Conservation (phyloP, 1,284 basidiomycete species). For the Ganoderma boninense region DNA sequence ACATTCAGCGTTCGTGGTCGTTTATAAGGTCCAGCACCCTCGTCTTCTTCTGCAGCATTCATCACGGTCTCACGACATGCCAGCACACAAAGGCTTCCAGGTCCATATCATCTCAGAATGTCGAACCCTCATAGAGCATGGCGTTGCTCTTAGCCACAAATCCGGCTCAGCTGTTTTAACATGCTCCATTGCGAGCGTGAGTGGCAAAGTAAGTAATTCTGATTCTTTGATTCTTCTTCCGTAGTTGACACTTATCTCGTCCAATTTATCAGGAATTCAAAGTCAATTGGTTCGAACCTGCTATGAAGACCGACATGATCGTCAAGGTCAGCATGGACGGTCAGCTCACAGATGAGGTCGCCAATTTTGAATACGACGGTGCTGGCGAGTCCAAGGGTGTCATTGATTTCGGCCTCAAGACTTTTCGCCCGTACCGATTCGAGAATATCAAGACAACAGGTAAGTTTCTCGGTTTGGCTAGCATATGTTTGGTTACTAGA, state of each 20-base stretch:
- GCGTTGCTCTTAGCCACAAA: not conserved
- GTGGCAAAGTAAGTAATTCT: not conserved
- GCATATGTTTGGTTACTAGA: not conserved
- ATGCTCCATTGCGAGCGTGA: slow-evolving; percentile 9
- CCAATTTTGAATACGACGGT: slow-evolving; percentile 8
- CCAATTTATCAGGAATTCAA: not conserved
- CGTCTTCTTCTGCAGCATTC: not conserved
- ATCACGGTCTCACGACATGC: not conserved
- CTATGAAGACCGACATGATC: slow-evolving; percentile 6
- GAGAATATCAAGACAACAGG: slow-evolving; percentile 7
- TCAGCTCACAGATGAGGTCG: slow-evolving; percentile 3
- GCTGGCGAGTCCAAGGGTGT: not conserved
- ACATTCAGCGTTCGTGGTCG: not conserved
- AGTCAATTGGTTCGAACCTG: not conserved
- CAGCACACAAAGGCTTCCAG: not conserved
- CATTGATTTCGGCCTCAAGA: not conserved
- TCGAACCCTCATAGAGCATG: not conserved
- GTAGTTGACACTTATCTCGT: not conserved
- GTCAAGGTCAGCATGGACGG: slow-evolving; percentile 6
- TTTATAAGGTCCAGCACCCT: not conserved
- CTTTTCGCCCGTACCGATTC: slow-evolving; percentile 3
- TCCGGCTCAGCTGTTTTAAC: not conserved
- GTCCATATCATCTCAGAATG: not conserved
- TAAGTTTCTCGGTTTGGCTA: not conserved
- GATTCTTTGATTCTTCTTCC: not conserved